A percentile compares a stretch with the other conserved stretches of the same genome.
phyloP scores from a whole-genome alignment of 2,329 filamentous ascomycete genomes.

The Pezicula neosporulosa region DNA sequence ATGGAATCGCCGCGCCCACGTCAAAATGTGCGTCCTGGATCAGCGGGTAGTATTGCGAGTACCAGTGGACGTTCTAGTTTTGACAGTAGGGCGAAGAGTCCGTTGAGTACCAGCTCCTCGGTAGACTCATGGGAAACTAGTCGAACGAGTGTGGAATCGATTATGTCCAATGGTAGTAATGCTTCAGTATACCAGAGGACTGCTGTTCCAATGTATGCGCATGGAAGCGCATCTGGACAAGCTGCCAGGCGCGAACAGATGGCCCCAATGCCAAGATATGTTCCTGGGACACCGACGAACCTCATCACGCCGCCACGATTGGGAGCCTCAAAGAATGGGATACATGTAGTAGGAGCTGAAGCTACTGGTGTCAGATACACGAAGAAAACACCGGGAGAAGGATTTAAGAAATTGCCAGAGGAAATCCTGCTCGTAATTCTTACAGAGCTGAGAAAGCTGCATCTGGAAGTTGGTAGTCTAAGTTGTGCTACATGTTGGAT shows the following conservation, averaged over 20 bases:
- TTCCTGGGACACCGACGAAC: conserved; percentile 5
- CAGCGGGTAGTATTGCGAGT: not conserved
- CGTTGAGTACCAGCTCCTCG: conserved; percentile 22
- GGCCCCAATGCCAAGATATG: not conserved
- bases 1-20: not conserved
- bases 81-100: conserved; percentile 23
- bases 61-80: conserved; percentile 14
- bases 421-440: conserved; percentile 57
- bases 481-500: conserved; percentile 65
- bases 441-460: conserved; percentile 46
- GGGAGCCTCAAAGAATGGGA: not conserved
- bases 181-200: not conserved
- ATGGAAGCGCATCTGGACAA: not conserved
- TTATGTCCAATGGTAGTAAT: not conserved
- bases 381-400: conserved; percentile 38
- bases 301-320: conserved; percentile 1
- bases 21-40: not conserved
- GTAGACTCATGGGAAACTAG: conserved; percentile 16
- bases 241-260: not conserved
- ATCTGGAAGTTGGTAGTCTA: conserved; percentile 42
- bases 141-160: conserved; percentile 16
- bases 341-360: not conserved
- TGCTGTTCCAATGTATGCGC: not conserved
- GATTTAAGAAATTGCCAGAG: conserved; percentile 53
- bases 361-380: conserved; percentile 9